Conservation (phyloP, 2,329 filamentous ascomycete genomes). For the Dactylellina sp. region DNA sequence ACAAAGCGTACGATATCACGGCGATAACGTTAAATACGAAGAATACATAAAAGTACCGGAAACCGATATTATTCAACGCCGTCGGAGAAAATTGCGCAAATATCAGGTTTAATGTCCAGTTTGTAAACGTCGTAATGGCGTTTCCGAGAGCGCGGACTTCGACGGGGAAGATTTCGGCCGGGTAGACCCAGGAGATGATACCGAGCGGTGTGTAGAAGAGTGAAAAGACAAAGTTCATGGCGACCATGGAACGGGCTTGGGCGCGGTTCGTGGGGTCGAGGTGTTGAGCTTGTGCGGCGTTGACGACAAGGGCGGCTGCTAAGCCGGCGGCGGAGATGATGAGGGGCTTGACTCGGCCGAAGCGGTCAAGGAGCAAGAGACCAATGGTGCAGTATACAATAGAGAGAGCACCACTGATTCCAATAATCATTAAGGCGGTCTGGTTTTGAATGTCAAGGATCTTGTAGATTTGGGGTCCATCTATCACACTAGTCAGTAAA, state of each 20-base stretch:
- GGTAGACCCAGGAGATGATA: slow-evolving; percentile 73
- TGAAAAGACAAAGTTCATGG: slow-evolving; percentile 71
- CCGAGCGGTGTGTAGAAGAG: slow-evolving; percentile 65
- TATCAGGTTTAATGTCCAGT: slow-evolving; percentile 64
- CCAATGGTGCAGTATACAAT: slow-evolving; percentile 71
- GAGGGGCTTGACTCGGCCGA: slow-evolving; percentile 69
- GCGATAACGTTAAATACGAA: slow-evolving; percentile 67
- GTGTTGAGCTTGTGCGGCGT: slow-evolving; percentile 70
- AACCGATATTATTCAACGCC: slow-evolving; percentile 65
- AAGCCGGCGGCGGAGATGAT: slow-evolving; percentile 70
- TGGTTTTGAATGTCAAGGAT: slow-evolving; percentile 61
- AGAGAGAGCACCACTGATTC: slow-evolving; percentile 27
- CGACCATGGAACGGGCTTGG: slow-evolving; percentile 69
- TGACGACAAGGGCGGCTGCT: slow-evolving; percentile 71
- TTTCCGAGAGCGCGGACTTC: slow-evolving; percentile 79
- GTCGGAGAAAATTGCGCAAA: slow-evolving; percentile 68
- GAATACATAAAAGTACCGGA: slow-evolving; percentile 68
- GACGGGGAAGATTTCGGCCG: slow-evolving; percentile 79
- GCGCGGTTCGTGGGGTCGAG: slow-evolving; percentile 61
- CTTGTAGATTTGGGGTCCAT: slow-evolving; percentile 23
- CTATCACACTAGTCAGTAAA: slow-evolving; percentile 69
- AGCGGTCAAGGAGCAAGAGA: slow-evolving; percentile 69
- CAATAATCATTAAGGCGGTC: slow-evolving; percentile 44
- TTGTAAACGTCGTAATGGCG: slow-evolving; percentile 68
- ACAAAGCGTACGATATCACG: slow-evolving; percentile 60